Percentiles rank a stretch among this genome's conserved stretches.
Evolutionary conservation across 441 rosid species (phyloP).

Genomic region (Rhodomyrtus psidioides): DNA sequence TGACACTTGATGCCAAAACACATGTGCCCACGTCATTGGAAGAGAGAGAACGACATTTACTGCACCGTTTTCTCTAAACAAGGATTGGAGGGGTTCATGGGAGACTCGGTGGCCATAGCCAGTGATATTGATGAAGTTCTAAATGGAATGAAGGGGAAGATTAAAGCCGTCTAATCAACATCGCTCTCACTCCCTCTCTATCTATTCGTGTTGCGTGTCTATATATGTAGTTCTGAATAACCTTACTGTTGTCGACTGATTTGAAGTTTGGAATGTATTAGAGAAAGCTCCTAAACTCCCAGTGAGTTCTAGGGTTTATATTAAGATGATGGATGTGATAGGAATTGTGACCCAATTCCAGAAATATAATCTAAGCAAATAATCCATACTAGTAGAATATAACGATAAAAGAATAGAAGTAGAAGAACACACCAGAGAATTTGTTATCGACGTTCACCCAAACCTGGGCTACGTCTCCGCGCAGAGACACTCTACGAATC

Average conservation of each 20-base stretch:
- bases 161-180: neutral
- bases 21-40: neutral
- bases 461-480: too few species aligned
- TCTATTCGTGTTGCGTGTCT: neutral
- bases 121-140: neutral
- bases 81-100: neutral
- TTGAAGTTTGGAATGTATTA: neutral
- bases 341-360: too few species aligned
- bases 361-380: too few species aligned
- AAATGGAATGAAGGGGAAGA: neutral
- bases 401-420: too few species aligned
- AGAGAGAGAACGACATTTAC: conserved; percentile 3
- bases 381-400: too few species aligned
- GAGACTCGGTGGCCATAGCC: conserved; percentile 1
- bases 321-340: neutral
- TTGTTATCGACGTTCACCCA: too few species aligned
- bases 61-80: neutral
- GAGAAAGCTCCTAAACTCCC: neutral
- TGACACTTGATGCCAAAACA: too few species aligned
- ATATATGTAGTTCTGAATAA: neutral
- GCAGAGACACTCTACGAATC: too few species aligned
- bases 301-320: neutral
- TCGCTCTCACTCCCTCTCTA: neutral
- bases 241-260: neutral
- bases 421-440: too few species aligned